phyloP scores from a whole-genome alignment of 805 yeast species.

The Myxozyma nipponensis region DNA sequence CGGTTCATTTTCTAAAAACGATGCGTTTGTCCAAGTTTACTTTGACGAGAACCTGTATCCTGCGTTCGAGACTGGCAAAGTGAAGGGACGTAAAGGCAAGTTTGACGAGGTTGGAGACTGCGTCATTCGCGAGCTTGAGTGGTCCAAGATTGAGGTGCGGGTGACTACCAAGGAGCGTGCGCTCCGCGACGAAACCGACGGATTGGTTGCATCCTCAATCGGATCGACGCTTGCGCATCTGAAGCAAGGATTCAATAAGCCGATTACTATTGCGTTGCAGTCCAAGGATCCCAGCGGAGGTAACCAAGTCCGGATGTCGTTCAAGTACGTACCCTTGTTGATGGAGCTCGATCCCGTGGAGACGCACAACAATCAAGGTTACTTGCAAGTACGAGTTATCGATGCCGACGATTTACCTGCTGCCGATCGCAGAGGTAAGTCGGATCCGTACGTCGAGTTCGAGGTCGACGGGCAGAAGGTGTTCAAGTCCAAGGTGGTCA shows the following conservation, averaged over 20 bases:
- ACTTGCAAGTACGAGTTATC: slow-evolving; percentile 55
- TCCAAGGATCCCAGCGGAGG: slow-evolving; percentile 47
- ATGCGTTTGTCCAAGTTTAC: slow-evolving; percentile 65
- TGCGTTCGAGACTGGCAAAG: slow-evolving; percentile 53
- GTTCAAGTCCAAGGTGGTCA: slow-evolving; percentile 72
- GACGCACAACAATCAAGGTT: slow-evolving; percentile 70
- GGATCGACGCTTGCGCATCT: slow-evolving; percentile 66
- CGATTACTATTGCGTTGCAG: slow-evolving; percentile 52
- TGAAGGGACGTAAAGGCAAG: slow-evolving; percentile 38
- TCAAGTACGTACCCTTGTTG: slow-evolving; percentile 78
- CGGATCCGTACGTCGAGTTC: slow-evolving; percentile 83
- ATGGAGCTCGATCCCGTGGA: slow-evolving; percentile 67
- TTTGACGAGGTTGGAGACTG: slow-evolving; percentile 63
- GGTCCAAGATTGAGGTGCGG: slow-evolving; percentile 63
- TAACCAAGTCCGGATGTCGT: slow-evolving; percentile 34
- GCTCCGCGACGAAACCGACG: slow-evolving; percentile 52
- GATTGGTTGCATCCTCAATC: slow-evolving; percentile 56
- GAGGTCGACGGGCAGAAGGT: slow-evolving; percentile 60
- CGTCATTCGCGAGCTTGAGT: slow-evolving; percentile 70
- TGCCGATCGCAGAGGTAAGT: slow-evolving; percentile 81
- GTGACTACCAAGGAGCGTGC: slow-evolving; percentile 49
- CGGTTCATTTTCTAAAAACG: slow-evolving; percentile 53
- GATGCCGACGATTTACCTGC: slow-evolving; percentile 68
- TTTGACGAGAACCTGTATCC: slow-evolving; percentile 73
- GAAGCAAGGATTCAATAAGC: slow-evolving; percentile 59